Evolutionary conservation across 2,329 filamentous ascomycete species (phyloP).

Genomic region (Ophiostoma tasmaniense): DNA sequence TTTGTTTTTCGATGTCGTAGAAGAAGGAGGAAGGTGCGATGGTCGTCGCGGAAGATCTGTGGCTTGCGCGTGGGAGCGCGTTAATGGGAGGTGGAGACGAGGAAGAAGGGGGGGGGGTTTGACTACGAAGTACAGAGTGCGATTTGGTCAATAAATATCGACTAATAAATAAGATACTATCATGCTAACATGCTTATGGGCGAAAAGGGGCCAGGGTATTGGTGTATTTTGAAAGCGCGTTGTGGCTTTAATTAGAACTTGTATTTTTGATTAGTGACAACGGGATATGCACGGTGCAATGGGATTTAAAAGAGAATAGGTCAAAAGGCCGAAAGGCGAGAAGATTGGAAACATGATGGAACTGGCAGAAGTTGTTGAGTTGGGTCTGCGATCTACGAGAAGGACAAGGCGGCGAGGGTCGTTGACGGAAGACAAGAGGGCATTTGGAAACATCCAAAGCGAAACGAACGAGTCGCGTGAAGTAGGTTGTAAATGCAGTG

Average conservation of each 20-base stretch:
- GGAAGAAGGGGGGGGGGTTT: background rate
- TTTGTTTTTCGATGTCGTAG: background rate
- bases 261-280: background rate
- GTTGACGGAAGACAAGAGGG: too few relatives aligned
- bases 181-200: background rate
- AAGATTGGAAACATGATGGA: too few relatives aligned
- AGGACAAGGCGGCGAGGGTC: too few relatives aligned
- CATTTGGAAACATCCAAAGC: background rate
- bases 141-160: background rate
- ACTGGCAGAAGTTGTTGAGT: background rate
- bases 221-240: background rate
- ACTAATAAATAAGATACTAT: background rate
- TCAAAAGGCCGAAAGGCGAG: background rate
- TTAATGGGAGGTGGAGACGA: background rate
- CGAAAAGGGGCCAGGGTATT: background rate
- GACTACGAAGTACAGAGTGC: background rate
- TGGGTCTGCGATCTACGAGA: too few relatives aligned
- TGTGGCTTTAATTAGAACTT: background rate
- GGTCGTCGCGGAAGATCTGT: slow-evolving; percentile 1
- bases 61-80: slow-evolving; percentile 8
- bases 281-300: background rate
- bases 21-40: background rate
- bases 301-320: background rate
- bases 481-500: background rate
- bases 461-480: background rate